Evolutionary conservation across 1,139 yeast species (phyloP).

Genomic region (Geotrichum cucujoidarum): DNA sequence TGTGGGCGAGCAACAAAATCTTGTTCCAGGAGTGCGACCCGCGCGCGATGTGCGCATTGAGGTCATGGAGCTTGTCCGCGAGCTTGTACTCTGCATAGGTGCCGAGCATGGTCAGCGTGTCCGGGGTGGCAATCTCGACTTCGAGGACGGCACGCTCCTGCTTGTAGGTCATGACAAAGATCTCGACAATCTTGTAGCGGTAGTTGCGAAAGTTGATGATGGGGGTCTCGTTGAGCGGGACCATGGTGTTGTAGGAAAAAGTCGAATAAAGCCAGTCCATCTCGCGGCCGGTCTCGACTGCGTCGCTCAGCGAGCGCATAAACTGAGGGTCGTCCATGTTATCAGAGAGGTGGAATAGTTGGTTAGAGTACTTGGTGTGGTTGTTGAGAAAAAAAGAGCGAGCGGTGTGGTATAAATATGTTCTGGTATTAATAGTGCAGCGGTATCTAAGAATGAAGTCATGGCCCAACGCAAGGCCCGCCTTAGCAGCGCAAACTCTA

Average conservation of each 20-base stretch:
- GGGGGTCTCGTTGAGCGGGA: conserved; percentile 18
- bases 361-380: no score
- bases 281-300: conserved; percentile 9
- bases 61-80: conserved; percentile 2
- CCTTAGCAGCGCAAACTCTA: no score
- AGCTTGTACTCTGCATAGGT: conserved; percentile 17
- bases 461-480: no score
- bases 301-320: conserved; percentile 9
- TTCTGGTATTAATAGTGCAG: no score
- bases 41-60: conserved; percentile 12
- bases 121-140: conserved; percentile 18
- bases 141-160: conserved; percentile 18
- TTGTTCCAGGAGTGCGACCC: conserved; percentile 18
- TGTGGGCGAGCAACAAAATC: conserved; percentile 10
- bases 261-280: conserved; percentile 15
- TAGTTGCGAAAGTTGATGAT: conserved; percentile 19
- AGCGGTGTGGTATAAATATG: neutral
- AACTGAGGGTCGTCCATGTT: conserved; percentile 12
- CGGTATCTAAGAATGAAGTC: no score
- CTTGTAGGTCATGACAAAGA: conserved; percentile 19
- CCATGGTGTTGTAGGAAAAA: conserved; percentile 7
- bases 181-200: conserved; percentile 20
- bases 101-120: conserved; percentile 14
- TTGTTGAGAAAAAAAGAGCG: neutral
- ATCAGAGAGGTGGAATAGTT: no score